Evolutionary conservation across 202 grass and related monocot genomes (phyloP), one percentile per base, ranked within the genome.

Genomic region (Sporobolus alterniflorus): DNA sequence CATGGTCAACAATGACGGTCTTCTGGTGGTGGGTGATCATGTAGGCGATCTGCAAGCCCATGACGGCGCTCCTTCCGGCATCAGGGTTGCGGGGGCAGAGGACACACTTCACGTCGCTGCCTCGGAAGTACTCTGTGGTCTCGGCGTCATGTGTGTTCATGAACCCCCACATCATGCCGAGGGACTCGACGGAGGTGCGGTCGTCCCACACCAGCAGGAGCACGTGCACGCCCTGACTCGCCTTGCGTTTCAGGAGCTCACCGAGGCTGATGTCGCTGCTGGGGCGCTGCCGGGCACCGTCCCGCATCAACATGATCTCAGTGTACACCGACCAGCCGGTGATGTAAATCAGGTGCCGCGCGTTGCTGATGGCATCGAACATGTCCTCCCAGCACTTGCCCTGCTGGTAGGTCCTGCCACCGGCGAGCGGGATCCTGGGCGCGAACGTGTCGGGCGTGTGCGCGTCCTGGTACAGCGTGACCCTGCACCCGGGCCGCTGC

Each of bases 131-230:
- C 26, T 89, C 80, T 6, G 20, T 34, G 40, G 96, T 99, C 75
- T 94, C 91, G 76, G 89, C 85, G 74, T 99, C 93, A 50, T 99
- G 93, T 44, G 96, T 99, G 20, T 69, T 66, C 96, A 99, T 96
- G 69, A 76, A 80, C 11, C 96, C 96, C 80, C 83, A 85, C n/a
- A 75, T 99, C 78, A 96, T 44, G 36, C 86, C 90, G 3, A 94
- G 78, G 17, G 88, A 78, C 41, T 90, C 91, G 9, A 94, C 65
- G 8, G 96, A 99, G 82, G 89, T 91, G 79, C 93, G 94, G 50
- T 99, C 96, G 75, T 99, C 96, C 96, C 96, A 96, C 64, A 99
- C 96, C 3, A 99, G 93, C 93, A 99, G 81, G 43, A 99, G 86
- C 50, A 96, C 91, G 31, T 88, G 82, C 41, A 99, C 96, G 51